Conservation (phyloP, 371 early-diverging fungal species). For the Mucor racemosus region DNA sequence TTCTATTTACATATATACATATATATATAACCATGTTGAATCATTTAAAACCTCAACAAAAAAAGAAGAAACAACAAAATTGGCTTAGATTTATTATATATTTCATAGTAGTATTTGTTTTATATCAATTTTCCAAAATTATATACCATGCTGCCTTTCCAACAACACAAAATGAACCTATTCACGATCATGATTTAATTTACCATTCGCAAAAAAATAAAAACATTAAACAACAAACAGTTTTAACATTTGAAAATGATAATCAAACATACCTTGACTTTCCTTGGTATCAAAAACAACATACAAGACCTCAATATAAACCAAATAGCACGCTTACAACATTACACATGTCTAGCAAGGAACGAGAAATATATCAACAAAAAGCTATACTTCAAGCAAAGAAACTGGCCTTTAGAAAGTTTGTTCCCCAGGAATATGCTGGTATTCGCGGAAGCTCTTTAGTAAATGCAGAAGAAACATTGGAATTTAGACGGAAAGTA, state of each 20-base stretch:
- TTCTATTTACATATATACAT: neutral
- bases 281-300: slow-evolving; percentile 32
- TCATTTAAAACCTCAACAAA: neutral
- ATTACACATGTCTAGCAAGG: slow-evolving; percentile 13
- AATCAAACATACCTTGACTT: slow-evolving; percentile 24
- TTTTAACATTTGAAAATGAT: slow-evolving; percentile 2
- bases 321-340: slow-evolving; percentile 15
- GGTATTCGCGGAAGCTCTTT: slow-evolving; percentile 31
- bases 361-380: slow-evolving; percentile 22
- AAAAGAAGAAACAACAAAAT: neutral
- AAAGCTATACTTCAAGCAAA: slow-evolving; percentile 27
- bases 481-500: slow-evolving; percentile 19
- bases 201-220: neutral
- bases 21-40: neutral
- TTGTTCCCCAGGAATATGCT: slow-evolving; percentile 12
- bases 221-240: slow-evolving; percentile 8
- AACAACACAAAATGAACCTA: neutral
- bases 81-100: slow-evolving; percentile 17
- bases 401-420: slow-evolving; percentile 11
- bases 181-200: neutral
- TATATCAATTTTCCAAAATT: neutral
- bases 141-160: neutral
- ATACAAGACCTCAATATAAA: slow-evolving; percentile 24
- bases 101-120: neutral
- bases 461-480: slow-evolving; percentile 13